Conservation (phyloP, 257 asterid species). For the Eustoma russellianum region DNA sequence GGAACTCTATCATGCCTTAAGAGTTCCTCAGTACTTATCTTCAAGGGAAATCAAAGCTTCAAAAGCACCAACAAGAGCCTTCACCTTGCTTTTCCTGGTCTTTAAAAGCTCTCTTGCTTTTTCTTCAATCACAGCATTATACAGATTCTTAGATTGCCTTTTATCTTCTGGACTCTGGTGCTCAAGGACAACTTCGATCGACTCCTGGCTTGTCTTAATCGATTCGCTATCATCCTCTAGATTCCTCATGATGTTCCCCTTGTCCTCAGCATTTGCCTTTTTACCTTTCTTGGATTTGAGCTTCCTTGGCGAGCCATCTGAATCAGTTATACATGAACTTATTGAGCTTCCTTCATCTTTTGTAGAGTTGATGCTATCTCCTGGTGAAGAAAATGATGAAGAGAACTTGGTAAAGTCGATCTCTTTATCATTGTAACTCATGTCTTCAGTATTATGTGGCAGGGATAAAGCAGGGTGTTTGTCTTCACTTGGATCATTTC, state of each 20-base stretch:
- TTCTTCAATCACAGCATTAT: conserved; percentile 25
- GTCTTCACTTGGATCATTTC: conserved; percentile 1
- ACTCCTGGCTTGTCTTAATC: not conserved
- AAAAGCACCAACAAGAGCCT: conserved; percentile 43
- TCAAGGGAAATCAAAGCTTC: conserved; percentile 34
- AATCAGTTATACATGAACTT: conserved; percentile 4
- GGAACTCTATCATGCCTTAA: not conserved
- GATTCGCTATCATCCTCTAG: conserved; percentile 7
- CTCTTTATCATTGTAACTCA: not conserved
- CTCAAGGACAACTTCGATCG: conserved; percentile 9
- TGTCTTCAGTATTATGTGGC: conserved; percentile 2
- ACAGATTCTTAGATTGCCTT: conserved; percentile 5
- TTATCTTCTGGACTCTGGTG: conserved; percentile 3
- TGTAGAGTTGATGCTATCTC: not conserved
- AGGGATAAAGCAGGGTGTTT: not conserved
- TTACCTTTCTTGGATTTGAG: conserved; percentile 7
- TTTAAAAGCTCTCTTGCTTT: conserved; percentile 19
- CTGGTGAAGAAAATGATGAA: not conserved
- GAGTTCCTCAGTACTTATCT: conserved; percentile 12
- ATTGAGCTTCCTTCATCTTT: not conserved
- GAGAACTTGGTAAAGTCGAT: not conserved
- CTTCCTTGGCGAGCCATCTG: conserved; percentile 4
- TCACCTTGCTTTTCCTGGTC: conserved; percentile 30
- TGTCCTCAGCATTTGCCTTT: conserved; percentile 2
- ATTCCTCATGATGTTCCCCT: conserved; percentile 7